These are phyloP conservation scores for Paracoccidioides brasiliensis DNA, from an alignment of 2,329 filamentous ascomycete species.

Conservation along the genomic window DNA sequence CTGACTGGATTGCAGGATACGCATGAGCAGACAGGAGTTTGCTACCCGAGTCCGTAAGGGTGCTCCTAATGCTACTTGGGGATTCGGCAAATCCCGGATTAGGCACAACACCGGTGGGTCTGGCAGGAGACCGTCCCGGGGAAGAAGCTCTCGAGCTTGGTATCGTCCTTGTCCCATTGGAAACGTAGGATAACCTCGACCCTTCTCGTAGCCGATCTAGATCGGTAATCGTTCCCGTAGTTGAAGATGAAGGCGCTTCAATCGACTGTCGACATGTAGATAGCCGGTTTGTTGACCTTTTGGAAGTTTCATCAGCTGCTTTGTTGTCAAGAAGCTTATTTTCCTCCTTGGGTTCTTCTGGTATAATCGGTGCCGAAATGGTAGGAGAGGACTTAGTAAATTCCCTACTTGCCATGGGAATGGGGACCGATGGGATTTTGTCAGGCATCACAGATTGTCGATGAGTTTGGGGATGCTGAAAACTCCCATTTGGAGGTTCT, in stretches of 20 bases:
- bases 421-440: not conserved
- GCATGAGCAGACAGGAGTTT: slow-evolving; percentile 3
- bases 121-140: slow-evolving; percentile 15
- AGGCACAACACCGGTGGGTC: slow-evolving; percentile 9
- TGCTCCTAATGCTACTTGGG: not conserved
- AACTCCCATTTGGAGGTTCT: slow-evolving; percentile 1
- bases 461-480: slow-evolving; percentile 1
- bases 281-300: slow-evolving; percentile 11
- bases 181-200: slow-evolving; percentile 15
- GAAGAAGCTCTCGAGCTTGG: slow-evolving; percentile 15
- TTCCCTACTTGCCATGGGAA: not conserved
- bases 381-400: not conserved
- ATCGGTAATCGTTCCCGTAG: slow-evolving; percentile 11
- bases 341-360: not conserved
- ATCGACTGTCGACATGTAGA: slow-evolving; percentile 12
- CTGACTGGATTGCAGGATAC: slow-evolving; percentile 2
- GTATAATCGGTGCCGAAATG: not conserved
- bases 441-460: not conserved
- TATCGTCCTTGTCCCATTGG: slow-evolving; percentile 15
- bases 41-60: not conserved
- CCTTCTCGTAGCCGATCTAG: slow-evolving; percentile 12
- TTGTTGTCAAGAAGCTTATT: not conserved
- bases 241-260: slow-evolving; percentile 14
- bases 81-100: slow-evolving; percentile 4
- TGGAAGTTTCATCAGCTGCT: slow-evolving; percentile 3